phyloP scores from a whole-genome alignment of 2,329 filamentous ascomycete genomes.

The Nemania sp. region DNA sequence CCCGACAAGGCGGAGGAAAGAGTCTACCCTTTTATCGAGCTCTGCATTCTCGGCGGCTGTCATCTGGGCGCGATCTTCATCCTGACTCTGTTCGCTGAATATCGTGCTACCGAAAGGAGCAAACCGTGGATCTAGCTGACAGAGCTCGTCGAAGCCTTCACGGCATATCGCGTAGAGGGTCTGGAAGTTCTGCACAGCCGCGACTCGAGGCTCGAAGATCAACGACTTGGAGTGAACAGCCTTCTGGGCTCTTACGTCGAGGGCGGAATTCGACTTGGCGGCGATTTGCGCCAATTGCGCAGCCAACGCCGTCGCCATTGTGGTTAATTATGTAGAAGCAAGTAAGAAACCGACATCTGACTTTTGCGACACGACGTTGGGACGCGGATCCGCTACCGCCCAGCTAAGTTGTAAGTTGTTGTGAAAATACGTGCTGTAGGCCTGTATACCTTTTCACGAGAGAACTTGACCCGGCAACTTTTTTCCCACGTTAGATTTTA shows the following conservation, averaged over 20 bases:
- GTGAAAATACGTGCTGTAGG: conserved; percentile 3
- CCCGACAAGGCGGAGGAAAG: conserved; percentile 84
- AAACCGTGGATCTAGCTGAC: conserved; percentile 86
- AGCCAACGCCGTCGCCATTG: conserved; percentile 87
- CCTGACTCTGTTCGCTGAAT: conserved; percentile 94
- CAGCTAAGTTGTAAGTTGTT: conserved; percentile 1
- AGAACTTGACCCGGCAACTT: conserved; percentile 37
- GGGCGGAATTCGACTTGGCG: conserved; percentile 86
- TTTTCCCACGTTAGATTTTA: conserved; percentile 35
- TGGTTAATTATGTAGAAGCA: conserved; percentile 30
- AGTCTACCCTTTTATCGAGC: conserved; percentile 80
- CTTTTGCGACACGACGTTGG: conserved; percentile 9
- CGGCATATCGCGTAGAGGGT: conserved; percentile 87
- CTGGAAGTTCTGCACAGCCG: conserved; percentile 89
- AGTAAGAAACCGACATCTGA: conserved; percentile 31
- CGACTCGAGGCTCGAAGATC: conserved; percentile 88
- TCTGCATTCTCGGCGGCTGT: conserved; percentile 83
- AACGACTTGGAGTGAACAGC: conserved; percentile 92
- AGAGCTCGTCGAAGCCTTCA: conserved; percentile 92
- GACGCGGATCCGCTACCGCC: conserved; percentile 12
- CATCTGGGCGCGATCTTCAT: conserved; percentile 88
- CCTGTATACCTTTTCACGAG: conserved; percentile 5
- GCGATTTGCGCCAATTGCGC: conserved; percentile 95
- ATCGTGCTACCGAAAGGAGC: conserved; percentile 78
- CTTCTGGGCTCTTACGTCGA: conserved; percentile 94